Base-by-base conservation (phyloP, 345 rosid genomes). In the Orychophragmus violaceus region DNA sequence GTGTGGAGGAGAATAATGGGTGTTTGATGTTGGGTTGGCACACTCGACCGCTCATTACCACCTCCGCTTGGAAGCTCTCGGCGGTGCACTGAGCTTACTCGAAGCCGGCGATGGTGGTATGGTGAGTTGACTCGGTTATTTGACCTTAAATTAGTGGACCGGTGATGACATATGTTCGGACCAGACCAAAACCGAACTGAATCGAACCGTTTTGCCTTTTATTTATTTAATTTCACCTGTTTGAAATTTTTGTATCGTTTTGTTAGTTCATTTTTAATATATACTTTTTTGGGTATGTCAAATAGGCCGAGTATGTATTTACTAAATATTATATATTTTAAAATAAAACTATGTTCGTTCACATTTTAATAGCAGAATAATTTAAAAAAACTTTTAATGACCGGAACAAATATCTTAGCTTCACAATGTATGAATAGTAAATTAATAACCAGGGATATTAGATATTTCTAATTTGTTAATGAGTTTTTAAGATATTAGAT, bases 1-100 rank as follows among this genome's bases (percentile, higher is more conserved):
- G 82, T 32, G 98, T 92, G 77, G 98, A 92, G 72, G 98, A 92
- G 80, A 84, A 72, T 13, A 70, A 71, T 11, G 98, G 96, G 3
- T 84, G 95, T 73, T 51, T 92, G 60, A 85, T 84, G 85, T 81
- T 92, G 54, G 95, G 95, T 24, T 92, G 96, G 98, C 92, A 92
- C 35, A 87, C 86, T 0, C 80, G 95, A 5, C 93, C 95, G 19
- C 87, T 92, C 13, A 84, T 92, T 3, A 83, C 95, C 36, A 83
- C 98, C 58, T 89, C 96, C 1, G 96, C 98, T 16, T 92, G 98
- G 98, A 81, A 76, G 46, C 79, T 72, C 44, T 27, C 62, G 54
- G 37, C 23, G 64, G 64, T 42, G 33, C 53, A 74, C 29, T 72
- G 86, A 82, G 82, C 69, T 19, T 39, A 39, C 55, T 46, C 55